Conservation (phyloP, 257 asterid species). For the Jacaranda mimosifolia region DNA sequence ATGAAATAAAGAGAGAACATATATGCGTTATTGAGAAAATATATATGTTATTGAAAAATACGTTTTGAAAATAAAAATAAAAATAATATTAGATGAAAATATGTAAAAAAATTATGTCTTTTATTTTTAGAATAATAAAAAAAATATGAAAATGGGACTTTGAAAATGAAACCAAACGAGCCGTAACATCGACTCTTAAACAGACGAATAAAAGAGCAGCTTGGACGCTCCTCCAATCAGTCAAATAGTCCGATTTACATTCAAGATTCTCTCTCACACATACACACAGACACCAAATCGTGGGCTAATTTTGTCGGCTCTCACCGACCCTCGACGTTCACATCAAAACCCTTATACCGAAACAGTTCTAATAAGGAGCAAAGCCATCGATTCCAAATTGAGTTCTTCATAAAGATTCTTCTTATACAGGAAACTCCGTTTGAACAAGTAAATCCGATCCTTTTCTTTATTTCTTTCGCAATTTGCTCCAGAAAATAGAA, state of each 20-base stretch:
- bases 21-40: too few species aligned
- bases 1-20: too few species aligned
- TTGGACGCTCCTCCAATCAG: neutral
- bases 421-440: conserved; percentile 5
- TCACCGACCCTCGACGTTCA: neutral
- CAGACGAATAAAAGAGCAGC: neutral
- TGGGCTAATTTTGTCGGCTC: conserved; percentile 11
- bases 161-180: too few species aligned
- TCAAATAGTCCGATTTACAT: neutral
- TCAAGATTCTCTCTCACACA: neutral
- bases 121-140: too few species aligned
- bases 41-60: too few species aligned
- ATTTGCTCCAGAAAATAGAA: neutral
- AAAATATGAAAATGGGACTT: too few species aligned
- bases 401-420: neutral
- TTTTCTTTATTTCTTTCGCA: neutral
- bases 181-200: neutral
- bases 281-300: neutral
- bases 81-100: too few species aligned
- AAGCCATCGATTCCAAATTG: neutral
- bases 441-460: conserved; percentile 10
- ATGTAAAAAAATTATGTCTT: too few species aligned
- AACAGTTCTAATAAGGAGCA: neutral
- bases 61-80: too few species aligned
- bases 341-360: conserved; percentile 23